Base-by-base conservation (phyloP, 768 basidiomycete genomes). In the Solioccasus polychromus region DNA sequence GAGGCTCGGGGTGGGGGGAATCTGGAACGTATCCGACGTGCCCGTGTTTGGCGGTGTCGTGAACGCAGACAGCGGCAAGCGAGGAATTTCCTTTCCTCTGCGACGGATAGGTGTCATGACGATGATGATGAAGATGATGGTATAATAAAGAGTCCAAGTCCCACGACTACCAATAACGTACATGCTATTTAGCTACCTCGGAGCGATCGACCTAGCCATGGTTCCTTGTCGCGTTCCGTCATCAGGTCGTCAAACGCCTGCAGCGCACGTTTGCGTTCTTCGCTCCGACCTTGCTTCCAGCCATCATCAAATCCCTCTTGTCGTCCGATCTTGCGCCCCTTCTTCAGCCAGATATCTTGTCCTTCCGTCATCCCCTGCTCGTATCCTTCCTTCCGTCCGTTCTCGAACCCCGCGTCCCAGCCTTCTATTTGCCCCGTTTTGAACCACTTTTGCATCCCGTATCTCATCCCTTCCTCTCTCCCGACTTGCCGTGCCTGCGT, bases 61-160 rank as follows among this genome's bases (percentile, higher is more conserved):
- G 63, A 92, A 92, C 0, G 81, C 89, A 10, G 88, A 88, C 20
- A 82, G 62, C 0, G 88, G 88, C 11, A 92, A 79, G 36, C 74
- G 77, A 8, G 89, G 90, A 5, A 82, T 78, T 18, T 77, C 70
- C 61, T 80, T 87, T 20, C 75, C 79, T 61, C 78, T 88, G 57
- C 83, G 81, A 52, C 82, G 78, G 11, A 66, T 55, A n/a, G 67
- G 53, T 14, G 67, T 66, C 44, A 39, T 39, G 44, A 35, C 47
- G 44, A 18, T 47, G 8, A 11, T 4, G n/a, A 10, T 35, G 3
- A 15, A 38, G 22, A 20, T 35, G n/a, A 32, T 15, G 5, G 26
- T 26, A 6, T 6, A 11, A 26, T 6, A 26, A 6, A n/a, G 5
- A 18, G 3, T 39, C 30, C 30, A 15, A 39, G 30, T 53, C 40